phyloP scores from a whole-genome alignment of 2,329 filamentous ascomycete genomes.

The Colletotrichum spaethianum region DNA sequence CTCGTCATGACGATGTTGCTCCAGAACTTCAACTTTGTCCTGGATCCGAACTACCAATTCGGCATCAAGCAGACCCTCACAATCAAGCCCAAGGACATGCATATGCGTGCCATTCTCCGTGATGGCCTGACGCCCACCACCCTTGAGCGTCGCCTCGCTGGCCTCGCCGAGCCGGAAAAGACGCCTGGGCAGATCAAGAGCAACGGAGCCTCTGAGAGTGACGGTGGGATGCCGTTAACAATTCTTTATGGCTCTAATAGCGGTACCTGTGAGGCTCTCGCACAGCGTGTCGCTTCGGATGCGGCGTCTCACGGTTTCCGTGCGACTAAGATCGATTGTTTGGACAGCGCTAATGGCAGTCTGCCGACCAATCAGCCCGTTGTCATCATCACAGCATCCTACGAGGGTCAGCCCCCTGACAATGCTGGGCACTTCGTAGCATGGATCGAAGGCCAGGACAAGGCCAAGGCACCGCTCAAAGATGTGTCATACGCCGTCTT shows the following conservation, averaged over 20 bases:
- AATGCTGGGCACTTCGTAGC: conserved; percentile 76
- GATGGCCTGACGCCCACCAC: conserved; percentile 56
- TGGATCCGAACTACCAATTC: conserved; percentile 70
- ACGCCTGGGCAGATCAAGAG: neutral
- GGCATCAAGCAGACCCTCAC: conserved; percentile 69
- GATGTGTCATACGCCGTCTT: conserved; percentile 76
- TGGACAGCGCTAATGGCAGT: conserved; percentile 71
- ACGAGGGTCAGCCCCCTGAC: conserved; percentile 79
- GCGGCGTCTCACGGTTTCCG: conserved; percentile 69
- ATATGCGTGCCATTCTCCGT: conserved; percentile 70
- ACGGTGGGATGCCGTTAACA: conserved; percentile 59
- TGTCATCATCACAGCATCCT: conserved; percentile 76
- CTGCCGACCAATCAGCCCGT: conserved; percentile 71
- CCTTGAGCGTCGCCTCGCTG: conserved; percentile 62
- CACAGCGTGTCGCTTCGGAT: conserved; percentile 70
- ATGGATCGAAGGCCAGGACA: conserved; percentile 70
- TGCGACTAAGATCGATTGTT: conserved; percentile 62
- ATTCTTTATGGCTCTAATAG: conserved; percentile 80
- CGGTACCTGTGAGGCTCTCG: conserved; percentile 78
- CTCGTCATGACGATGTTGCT: conserved; percentile 67
- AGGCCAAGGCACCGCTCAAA: conserved; percentile 57
- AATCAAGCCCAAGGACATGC: conserved; percentile 72
- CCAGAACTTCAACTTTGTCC: conserved; percentile 76
- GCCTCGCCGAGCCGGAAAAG: conserved; percentile 41
- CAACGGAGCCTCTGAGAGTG: conserved; percentile 16